phyloP scores from a whole-genome alignment of 306 rosid species.

The Rosa persica region DNA sequence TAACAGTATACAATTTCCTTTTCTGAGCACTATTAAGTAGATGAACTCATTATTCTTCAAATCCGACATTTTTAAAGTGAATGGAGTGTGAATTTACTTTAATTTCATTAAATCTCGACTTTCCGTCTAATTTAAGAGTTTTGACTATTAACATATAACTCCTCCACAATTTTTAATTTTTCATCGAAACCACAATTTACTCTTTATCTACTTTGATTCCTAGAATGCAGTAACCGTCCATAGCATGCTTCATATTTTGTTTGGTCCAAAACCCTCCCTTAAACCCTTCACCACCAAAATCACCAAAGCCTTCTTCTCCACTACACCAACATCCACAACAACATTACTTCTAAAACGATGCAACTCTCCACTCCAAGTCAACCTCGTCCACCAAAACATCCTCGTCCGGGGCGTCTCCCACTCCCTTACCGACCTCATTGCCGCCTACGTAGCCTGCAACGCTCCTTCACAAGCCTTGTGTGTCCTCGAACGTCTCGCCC shows the following conservation, averaged over 20 bases:
- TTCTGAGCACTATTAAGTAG: no score
- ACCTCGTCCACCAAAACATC: constrained; percentile 50
- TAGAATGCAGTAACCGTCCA: background rate
- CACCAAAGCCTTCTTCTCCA: constrained; percentile 13
- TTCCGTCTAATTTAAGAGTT: no score
- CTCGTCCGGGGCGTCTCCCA: constrained; percentile 40
- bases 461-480: constrained; percentile 38
- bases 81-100: no score
- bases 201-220: no score
- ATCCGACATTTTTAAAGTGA: no score
- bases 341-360: constrained; percentile 37
- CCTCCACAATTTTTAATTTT: no score
- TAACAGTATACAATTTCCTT: no score
- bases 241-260: background rate
- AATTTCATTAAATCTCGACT: no score
- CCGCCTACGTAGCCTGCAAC: constrained; percentile 44
- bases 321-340: constrained; percentile 18
- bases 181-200: no score
- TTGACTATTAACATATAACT: no score
- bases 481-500: constrained; percentile 47
- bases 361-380: constrained; percentile 39
- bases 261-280: background rate
- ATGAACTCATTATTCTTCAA: no score
- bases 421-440: constrained; percentile 35
- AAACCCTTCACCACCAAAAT: background rate